Conservation (phyloP, 2,329 filamentous ascomycete species). For the Catunica adiposa region DNA sequence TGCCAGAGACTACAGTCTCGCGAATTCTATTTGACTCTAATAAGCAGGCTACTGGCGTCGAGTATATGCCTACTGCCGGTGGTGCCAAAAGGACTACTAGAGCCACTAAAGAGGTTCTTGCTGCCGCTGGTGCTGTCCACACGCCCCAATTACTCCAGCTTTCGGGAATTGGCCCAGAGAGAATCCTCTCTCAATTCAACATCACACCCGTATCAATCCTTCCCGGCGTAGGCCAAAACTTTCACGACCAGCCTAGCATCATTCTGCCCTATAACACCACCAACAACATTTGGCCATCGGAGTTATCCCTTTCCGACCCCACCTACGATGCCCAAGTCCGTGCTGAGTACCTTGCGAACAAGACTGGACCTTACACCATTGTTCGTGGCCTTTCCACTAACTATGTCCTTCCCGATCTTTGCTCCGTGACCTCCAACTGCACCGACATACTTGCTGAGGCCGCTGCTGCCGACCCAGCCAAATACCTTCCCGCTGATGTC, state of each 20-base stretch:
- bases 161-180: conserved; percentile 30
- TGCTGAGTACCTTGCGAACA: conserved; percentile 19
- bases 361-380: conserved; percentile 20
- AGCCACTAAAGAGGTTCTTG: conserved; percentile 24
- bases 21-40: conserved; percentile 35
- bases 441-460: conserved; percentile 18
- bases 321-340: conserved; percentile 21
- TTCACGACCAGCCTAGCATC: conserved; percentile 26
- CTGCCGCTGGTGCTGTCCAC: conserved; percentile 26
- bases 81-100: conserved; percentile 3
- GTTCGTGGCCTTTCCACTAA: conserved; percentile 19
- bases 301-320: conserved; percentile 16
- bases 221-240: conserved; percentile 32
- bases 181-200: conserved; percentile 22
- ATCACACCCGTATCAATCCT: conserved; percentile 29
- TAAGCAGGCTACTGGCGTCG: conserved; percentile 39
- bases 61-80: conserved; percentile 31
- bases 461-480: conserved; percentile 20
- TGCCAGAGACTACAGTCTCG: conserved; percentile 39
- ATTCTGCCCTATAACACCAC: conserved; percentile 17
- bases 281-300: conserved; percentile 19
- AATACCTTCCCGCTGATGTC: conserved; percentile 21
- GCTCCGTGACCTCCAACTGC: conserved; percentile 20
- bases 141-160: conserved; percentile 31
- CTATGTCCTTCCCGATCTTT: conserved; percentile 22